Evolutionary conservation across 331 rosid species (phyloP), one percentile per base, ranked within the genome.

Genomic region (Phaseolus coccineus): DNA sequence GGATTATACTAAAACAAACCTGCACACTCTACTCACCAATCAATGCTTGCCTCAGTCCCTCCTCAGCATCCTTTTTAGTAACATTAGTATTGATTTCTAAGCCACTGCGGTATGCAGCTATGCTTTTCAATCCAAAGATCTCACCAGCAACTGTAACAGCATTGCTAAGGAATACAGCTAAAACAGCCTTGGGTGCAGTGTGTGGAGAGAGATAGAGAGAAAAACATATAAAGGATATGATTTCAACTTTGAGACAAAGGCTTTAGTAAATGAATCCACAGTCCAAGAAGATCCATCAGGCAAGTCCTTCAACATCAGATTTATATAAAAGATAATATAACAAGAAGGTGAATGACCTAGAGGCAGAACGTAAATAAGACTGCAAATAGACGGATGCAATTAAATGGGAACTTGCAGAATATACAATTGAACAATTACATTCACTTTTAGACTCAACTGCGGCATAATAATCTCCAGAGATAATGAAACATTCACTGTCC

Each of bases 51-150:
- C 78, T 48, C 71, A 95, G 94, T 83, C 89, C 97, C 66, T 87
- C 87, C 79, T 92, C 98, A 0, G 90, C 97, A 42, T 92, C 97
- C 50, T 44, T 70, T 76, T 61, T 81, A 4, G 87, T 70, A 64
- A 92, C 97, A 68, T 86, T 71, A 25, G 87, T 77, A 74, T 93
- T 91, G 89, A 95, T 95, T 75, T 88, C 93, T 44, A 95, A 89
- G 30, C 98, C 97, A 33, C 86, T 77, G 74, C 94, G 94, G 83
- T 92, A 95, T 70, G 97, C 96, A 80, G 94, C 97, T 85, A 95
- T 81, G 83, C 96, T 95, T 92, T 95, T 95, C 73, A 95, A 87
- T 51, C 93, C 94, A 85, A 57, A 82, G 40, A 91, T 82, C 79
- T 91, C 92, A 56, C 85, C 80, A 67, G 88, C 78, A 66, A 86